Base-by-base conservation (phyloP, 495 filamentous ascomycete genomes). In the Pyrenula massariospora region DNA sequence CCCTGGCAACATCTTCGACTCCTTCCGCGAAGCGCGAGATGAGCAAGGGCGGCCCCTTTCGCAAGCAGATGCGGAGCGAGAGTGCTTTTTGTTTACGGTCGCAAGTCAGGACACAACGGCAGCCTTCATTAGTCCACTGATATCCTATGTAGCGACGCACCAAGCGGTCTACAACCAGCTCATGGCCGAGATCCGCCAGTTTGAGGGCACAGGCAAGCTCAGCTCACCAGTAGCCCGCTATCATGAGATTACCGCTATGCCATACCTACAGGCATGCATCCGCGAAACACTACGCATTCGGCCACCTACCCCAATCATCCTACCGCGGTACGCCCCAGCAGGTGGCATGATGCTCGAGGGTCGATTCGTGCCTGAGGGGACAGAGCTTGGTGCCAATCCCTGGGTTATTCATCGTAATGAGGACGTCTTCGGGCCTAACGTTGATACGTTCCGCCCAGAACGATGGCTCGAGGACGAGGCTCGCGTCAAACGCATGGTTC, bases 51-150 rank as follows among this genome's bases (percentile, higher is more conserved):
- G 15, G 60, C 67, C 49, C 63, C 65, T 0, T 67, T 68, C 24
- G 58, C 64, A 55, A 72, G 65, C 1, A 71, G 76, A 56, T 65
- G 75, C 25, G 72, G 76, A 36, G 71, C 77, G 0, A 0, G 81
- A 82, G 64, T 73, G 78, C 21, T 63, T 82, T 1, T 66, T 82
- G 0, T 72, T 82, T 19, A 63, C 83, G 50, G 69, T 85, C 10
- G 84, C 83, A 1, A 83, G 82, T n/a, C 77, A 82, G 8, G 85
- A 89, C 58, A 84, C 84, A 11, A 82, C 78, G 0, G 77, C 80
- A 0, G 80, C 77, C 1, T 70, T 77, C 10, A 75, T 87, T 61
- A 73, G 74, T 51, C 75, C 73, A 1, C 70, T 81, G 48, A 65
- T 87, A 49, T 59, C 73, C 22, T 76, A 79, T 58, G 65, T 87